Evolutionary conservation across 2,329 filamentous ascomycete species (phyloP).

Genomic region (Aspergillus felis): DNA sequence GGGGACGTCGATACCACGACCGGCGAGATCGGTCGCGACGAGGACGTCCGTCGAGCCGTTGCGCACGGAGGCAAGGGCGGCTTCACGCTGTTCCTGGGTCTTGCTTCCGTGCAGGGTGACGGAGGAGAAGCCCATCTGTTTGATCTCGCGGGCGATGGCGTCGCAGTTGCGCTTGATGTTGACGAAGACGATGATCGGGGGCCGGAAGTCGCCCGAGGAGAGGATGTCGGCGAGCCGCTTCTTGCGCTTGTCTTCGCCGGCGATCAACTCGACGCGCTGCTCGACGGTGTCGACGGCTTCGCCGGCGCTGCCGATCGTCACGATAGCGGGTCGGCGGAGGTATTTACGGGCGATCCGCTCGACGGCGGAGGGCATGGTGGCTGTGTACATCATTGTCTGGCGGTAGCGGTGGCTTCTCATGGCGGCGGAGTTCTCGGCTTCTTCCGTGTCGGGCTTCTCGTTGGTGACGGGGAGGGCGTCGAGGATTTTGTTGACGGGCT

Average conservation of each 20-base stretch:
- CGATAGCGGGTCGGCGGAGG: constrained; percentile 83
- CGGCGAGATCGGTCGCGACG: constrained; percentile 92
- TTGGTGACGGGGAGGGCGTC: constrained; percentile 89
- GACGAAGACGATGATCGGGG: constrained; percentile 98
- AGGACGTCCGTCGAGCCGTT: constrained; percentile 78
- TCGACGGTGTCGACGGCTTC: constrained; percentile 98
- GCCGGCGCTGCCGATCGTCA: constrained; percentile 89
- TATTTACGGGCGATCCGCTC: constrained; percentile 98
- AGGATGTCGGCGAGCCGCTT: constrained; percentile 92
- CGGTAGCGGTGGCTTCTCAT: constrained; percentile 85
- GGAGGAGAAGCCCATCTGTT: constrained; percentile 83
- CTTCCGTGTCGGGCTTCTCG: constrained; percentile 91
- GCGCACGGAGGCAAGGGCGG: constrained; percentile 79
- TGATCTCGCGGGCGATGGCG: constrained; percentile 88
- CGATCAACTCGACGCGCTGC: constrained; percentile 88
- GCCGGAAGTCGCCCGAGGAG: constrained; percentile 69
- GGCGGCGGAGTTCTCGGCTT: constrained; percentile 77
- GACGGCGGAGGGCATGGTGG: constrained; percentile 89
- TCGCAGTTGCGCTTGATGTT: constrained; percentile 99
- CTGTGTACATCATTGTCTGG: constrained; percentile 99
- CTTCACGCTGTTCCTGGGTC: constrained; percentile 96
- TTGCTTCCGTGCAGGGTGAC: constrained; percentile 94
- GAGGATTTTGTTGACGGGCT: constrained; percentile 94
- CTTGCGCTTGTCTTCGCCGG: constrained; percentile 93
- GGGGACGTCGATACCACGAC: constrained; percentile 94